Evolutionary conservation across 2,329 filamentous ascomycete genomes (phyloP).

Genomic region (Aureobasidium vineae): DNA sequence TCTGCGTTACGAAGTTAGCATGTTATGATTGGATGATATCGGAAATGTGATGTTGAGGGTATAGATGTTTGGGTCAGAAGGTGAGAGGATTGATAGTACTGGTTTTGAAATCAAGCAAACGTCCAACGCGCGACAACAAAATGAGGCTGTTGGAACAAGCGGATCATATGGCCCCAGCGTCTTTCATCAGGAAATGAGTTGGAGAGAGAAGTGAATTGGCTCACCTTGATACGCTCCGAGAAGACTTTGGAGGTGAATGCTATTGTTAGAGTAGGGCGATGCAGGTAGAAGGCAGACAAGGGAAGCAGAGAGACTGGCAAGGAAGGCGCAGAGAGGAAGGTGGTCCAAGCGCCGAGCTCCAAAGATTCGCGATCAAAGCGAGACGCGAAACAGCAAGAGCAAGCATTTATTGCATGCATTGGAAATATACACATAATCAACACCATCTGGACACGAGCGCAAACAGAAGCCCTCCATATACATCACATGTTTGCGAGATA

Average conservation of each 20-base stretch:
- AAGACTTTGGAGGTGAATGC: no score
- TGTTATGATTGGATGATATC: neutral
- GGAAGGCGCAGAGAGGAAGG: neutral
- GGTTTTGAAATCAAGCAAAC: conserved; percentile 28
- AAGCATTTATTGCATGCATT: conserved; percentile 2
- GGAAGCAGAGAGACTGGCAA: neutral
- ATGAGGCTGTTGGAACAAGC: conserved; percentile 24
- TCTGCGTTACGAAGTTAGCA: neutral
- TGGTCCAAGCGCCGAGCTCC: conserved; percentile 21
- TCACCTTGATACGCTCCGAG: neutral
- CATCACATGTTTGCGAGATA: neutral
- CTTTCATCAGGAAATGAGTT: conserved; percentile 26
- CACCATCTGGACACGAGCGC: conserved; percentile 1
- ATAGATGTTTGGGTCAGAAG: neutral
- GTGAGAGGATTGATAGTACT: conserved; percentile 29
- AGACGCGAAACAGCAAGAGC: neutral
- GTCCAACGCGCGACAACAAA: conserved; percentile 24
- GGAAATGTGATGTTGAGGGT: neutral
- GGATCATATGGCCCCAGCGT: conserved; percentile 31
- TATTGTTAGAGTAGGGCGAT: no score
- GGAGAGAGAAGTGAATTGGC: neutral
- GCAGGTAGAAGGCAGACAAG: neutral
- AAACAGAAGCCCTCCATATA: neutral
- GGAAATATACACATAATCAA: neutral
- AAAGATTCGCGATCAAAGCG: conserved; percentile 19